phyloP scores from a whole-genome alignment of 345 rosid genomes.

The Rubroshorea leprosula region DNA sequence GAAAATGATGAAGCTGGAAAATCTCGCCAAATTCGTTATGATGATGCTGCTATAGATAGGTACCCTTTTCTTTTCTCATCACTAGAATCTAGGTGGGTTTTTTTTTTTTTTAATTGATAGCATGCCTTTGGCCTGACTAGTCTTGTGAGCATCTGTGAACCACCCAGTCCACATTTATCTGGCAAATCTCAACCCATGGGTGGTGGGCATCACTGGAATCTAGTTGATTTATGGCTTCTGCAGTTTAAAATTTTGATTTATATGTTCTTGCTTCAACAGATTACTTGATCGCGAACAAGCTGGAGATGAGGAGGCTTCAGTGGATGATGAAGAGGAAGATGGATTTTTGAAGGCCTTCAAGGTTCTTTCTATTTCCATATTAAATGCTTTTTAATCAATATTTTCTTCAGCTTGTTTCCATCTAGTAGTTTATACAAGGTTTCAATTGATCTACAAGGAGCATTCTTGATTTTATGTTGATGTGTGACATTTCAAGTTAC shows the following conservation, averaged over 20 bases:
- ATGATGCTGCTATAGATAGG: conserved; percentile 93
- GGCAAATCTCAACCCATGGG: too few relatives aligned
- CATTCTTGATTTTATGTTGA: too few relatives aligned
- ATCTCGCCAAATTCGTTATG: conserved; percentile 96
- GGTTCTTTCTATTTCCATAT: conserved; percentile 34
- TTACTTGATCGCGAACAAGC: conserved; percentile 89
- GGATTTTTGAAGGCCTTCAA: conserved; percentile 97
- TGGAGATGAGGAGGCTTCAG: conserved; percentile 73
- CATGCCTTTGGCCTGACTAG: too few relatives aligned
- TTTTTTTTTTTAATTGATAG: too few relatives aligned
- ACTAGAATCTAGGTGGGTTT: conserved; percentile 6
- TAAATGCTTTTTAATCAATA: neutral
- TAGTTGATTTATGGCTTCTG: neutral
- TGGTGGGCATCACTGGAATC: conserved; percentile 9
- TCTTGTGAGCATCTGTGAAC: too few relatives aligned
- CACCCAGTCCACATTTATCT: too few relatives aligned
- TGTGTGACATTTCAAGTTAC: too few relatives aligned
- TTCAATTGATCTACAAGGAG: too few relatives aligned
- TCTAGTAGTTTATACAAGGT: neutral
- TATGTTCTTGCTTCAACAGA: conserved; percentile 32
- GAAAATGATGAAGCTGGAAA: conserved; percentile 94
- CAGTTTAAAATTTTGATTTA: neutral
- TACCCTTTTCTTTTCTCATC: conserved; percentile 21
- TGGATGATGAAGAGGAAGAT: conserved; percentile 93
- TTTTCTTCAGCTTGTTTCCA: neutral